Evolutionary conservation across 2,329 filamentous ascomycete species (phyloP).

Genomic region (Alternaria consortialis): DNA sequence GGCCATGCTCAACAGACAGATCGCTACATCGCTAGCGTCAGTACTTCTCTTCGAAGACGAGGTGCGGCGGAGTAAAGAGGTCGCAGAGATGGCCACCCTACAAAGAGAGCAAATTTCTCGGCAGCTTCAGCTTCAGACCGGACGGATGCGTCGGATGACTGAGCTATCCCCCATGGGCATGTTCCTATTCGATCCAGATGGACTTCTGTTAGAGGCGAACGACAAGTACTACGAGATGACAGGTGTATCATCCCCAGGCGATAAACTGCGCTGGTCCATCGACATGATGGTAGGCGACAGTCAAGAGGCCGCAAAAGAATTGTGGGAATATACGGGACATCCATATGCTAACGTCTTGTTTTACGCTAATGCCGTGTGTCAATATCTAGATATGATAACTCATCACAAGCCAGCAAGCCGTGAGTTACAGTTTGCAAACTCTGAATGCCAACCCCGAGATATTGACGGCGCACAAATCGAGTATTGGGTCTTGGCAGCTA

Average conservation of each 20-base stretch:
- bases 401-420: slow-evolving; percentile 51
- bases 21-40: slow-evolving; percentile 47
- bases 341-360: not conserved
- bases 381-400: slow-evolving; percentile 34
- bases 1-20: slow-evolving; percentile 42
- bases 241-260: slow-evolving; percentile 50
- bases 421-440: slow-evolving; percentile 56
- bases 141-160: slow-evolving; percentile 47
- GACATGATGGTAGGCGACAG: slow-evolving; percentile 53
- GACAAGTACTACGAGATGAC: slow-evolving; percentile 61
- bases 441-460: slow-evolving; percentile 41
- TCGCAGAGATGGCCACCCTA: slow-evolving; percentile 37
- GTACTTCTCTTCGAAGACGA: slow-evolving; percentile 47
- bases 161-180: slow-evolving; percentile 46
- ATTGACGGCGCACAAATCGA: slow-evolving; percentile 54
- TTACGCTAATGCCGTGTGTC: not conserved
- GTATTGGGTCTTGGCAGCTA: slow-evolving; percentile 54
- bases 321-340: slow-evolving; percentile 46
- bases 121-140: slow-evolving; percentile 42
- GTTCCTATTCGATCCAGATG: slow-evolving; percentile 50
- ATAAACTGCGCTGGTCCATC: slow-evolving; percentile 56
- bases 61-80: slow-evolving; percentile 37
- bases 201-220: slow-evolving; percentile 55
- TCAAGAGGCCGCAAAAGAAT: slow-evolving; percentile 40
- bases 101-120: slow-evolving; percentile 41